phyloP scores from a whole-genome alignment of 129 eudicot genomes.

The Silybum marianum region DNA sequence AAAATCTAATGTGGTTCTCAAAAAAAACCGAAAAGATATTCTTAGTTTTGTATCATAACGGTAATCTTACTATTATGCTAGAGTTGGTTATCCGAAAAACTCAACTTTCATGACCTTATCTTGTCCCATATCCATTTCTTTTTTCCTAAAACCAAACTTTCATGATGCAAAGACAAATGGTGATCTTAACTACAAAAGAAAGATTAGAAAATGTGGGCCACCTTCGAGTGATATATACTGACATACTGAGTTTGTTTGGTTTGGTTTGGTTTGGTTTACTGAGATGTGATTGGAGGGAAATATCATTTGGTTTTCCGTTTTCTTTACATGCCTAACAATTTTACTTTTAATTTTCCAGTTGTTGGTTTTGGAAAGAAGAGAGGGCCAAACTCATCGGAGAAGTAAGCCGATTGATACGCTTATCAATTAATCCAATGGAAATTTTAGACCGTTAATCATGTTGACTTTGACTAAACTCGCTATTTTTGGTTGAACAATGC shows the following conservation, averaged over 20 bases:
- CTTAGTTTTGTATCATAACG: background rate
- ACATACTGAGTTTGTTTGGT: background rate
- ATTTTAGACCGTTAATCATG: background rate
- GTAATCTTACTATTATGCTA: background rate
- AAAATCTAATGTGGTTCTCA: background rate
- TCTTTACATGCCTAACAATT: background rate
- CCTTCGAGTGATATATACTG: background rate
- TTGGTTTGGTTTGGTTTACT: conserved; percentile 1
- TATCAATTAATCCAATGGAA: background rate
- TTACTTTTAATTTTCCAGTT: conserved; percentile 40
- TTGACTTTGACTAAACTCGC: background rate
- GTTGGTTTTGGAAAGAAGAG: conserved; percentile 94
- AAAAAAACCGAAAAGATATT: background rate
- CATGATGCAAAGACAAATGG: no score
- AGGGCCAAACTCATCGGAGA: conserved; percentile 91
- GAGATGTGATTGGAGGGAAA: background rate
- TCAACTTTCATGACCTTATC: background rate
- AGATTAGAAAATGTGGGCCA: background rate
- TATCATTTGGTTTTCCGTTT: background rate
- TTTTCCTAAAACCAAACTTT: background rate
- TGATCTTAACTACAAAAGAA: background rate
- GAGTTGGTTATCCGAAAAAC: background rate
- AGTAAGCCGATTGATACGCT: conserved; percentile 36
- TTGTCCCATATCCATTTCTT: background rate
- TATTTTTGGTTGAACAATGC: background rate